Evolutionary conservation across 768 basidiomycete species (phyloP), one percentile per base, ranked within the genome.

Genomic region (Lactarius hatsudake): DNA sequence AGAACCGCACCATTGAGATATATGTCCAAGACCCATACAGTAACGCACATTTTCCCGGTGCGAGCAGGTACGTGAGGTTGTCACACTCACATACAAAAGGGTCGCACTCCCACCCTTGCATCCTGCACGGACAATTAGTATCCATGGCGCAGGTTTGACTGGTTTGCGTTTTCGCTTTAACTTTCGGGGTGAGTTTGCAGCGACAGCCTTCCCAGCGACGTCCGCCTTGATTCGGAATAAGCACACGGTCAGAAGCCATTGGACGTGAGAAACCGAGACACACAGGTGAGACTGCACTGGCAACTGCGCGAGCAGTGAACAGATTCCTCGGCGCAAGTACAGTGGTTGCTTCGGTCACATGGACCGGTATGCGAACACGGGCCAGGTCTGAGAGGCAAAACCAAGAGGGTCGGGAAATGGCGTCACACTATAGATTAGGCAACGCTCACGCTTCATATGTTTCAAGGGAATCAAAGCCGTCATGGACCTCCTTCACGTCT

Each of bases 171-270:
- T 2, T 15, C 45, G 43, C 20, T 48, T n/a, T 12, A 1, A 0
- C 0, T n/a, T 4, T 20, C 0, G 45, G 9, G 10, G 3, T 8
- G 8, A 28, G 48, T 43, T 72, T 69, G 12, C 75, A 73, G 71
- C 87, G 73, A 70, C 89, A 91, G 3, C 89, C 89, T 63, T 72
- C 74, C 81, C 82, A 85, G 59, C 84, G 80, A 15, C 83, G 83
- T 26, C 65, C 63, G 71, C 89, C 89, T 89, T 66, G 13, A 65
- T 43, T n/a, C 28, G 23, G 18, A 43, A 40, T 62, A 43, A 34
- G 20, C 45, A 56, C 17, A 43, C 13, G 38, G 0, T 55, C 17
- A 0, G 15, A 0, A 8, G 13, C 53, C 18, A 34, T 45, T 36
- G 30, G 57, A 34, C 10, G 56, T 7, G 23, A 12, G 18, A 34